These are phyloP conservation scores for Medakamo hakoo DNA, from an alignment of 139 green algal genomes.

Conservation along the genomic window DNA sequence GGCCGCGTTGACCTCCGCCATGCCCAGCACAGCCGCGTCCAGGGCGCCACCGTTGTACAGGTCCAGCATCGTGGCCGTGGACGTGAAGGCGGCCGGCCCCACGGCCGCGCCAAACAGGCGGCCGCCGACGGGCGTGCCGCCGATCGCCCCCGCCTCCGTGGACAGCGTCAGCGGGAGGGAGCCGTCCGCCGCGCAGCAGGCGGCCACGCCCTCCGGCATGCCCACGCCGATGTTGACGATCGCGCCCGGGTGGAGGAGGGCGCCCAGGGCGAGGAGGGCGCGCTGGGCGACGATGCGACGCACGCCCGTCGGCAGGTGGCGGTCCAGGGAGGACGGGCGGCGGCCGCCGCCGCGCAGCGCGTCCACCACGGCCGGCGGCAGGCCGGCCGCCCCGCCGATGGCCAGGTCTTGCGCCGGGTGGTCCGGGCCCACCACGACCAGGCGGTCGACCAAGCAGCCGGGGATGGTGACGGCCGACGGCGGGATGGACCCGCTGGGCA, in stretches of 20 bases:
- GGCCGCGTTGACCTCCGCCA: constrained; percentile 23
- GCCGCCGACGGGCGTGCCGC: constrained; percentile 20
- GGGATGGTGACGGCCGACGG: constrained; percentile 18
- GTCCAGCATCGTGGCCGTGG: constrained; percentile 22
- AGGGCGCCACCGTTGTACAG: constrained; percentile 34
- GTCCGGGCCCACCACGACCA: background rate
- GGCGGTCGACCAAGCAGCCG: constrained; percentile 19
- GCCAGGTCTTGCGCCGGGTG: background rate
- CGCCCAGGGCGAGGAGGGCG: constrained; percentile 21
- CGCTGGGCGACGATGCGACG: constrained; percentile 20
- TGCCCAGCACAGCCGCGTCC: constrained; percentile 26
- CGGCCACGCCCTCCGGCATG: constrained; percentile 26
- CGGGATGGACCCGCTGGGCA: constrained; percentile 16
- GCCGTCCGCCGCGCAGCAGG: constrained; percentile 17
- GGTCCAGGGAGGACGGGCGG: constrained; percentile 7
- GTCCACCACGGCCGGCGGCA: too few relatives aligned
- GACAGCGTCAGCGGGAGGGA: constrained; percentile 14
- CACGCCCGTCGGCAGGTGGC: constrained; percentile 10
- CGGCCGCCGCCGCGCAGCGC: background rate
- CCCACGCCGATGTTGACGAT: constrained; percentile 34
- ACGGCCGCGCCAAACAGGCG: constrained; percentile 21
- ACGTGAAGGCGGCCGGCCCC: constrained; percentile 12
- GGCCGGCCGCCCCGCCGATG: background rate
- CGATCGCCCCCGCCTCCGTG: constrained; percentile 25
- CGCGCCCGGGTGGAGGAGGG: constrained; percentile 7